Conservation (phyloP, 768 basidiomycete species). For the Udeniomyces megalosporus region DNA sequence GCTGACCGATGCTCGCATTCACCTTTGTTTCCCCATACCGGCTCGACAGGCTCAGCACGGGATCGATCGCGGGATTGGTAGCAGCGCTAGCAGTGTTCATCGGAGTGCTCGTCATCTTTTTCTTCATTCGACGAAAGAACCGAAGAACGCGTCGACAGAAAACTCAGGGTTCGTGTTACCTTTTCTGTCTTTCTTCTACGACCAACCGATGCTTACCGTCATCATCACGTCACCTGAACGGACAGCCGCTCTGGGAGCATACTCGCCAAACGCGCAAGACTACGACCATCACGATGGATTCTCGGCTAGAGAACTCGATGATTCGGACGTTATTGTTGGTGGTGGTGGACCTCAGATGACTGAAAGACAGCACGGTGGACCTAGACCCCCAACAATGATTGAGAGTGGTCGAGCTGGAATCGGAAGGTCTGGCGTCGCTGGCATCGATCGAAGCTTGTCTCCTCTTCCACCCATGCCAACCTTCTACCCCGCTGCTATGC, state of each 20-base stretch:
- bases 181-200: too few species aligned
- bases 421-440: neutral
- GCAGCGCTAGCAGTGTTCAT: neutral
- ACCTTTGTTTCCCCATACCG: neutral
- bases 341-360: neutral
- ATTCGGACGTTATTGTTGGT: neutral
- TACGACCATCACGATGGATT: neutral
- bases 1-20: neutral
- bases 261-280: neutral
- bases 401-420: neutral
- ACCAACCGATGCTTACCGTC: too few species aligned
- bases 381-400: conserved; percentile 2
- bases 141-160: neutral
- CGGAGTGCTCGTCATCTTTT: neutral
- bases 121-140: neutral
- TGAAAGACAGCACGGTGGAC: neutral
- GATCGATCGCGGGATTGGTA: neutral
- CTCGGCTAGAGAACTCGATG: too few species aligned
- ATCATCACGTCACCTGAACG: too few species aligned
- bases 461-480: too few species aligned
- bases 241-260: neutral
- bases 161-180: neutral
- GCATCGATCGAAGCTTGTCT: too few species aligned
- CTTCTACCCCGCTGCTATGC: too few species aligned
- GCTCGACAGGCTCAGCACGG: neutral